phyloP scores from a whole-genome alignment of 768 basidiomycete genomes.

The Neoboletus magnificus region DNA sequence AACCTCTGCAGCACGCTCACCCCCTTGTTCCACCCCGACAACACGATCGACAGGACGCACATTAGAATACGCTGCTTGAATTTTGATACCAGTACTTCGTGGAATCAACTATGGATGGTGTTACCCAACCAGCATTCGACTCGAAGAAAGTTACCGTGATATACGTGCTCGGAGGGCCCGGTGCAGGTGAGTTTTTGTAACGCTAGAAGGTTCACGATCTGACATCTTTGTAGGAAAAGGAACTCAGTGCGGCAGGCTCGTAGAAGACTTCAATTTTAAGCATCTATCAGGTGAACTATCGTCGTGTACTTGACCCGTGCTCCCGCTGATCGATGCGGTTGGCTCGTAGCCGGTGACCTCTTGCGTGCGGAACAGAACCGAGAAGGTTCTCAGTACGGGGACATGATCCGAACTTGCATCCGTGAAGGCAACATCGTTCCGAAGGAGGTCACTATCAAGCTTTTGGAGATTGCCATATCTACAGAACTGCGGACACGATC shows the following conservation, averaged over 20 bases:
- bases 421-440: conserved; percentile 92
- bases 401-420: conserved; percentile 85
- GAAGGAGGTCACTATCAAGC: conserved; percentile 94
- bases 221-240: conserved; percentile 70
- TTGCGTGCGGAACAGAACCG: conserved; percentile 91
- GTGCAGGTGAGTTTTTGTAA: conserved; percentile 63
- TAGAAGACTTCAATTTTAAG: conserved; percentile 80
- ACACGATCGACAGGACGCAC: conserved; percentile 17
- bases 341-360: conserved; percentile 83
- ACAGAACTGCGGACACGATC: conserved; percentile 47
- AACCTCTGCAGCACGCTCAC: conserved; percentile 59
- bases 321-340: conserved; percentile 6
- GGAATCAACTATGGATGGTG: conserved; percentile 10
- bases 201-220: conserved; percentile 5
- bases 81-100: conserved; percentile 9
- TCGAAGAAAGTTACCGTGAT: conserved; percentile 75
- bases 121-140: conserved; percentile 50
- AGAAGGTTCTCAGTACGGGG: conserved; percentile 77
- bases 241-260: conserved; percentile 86
- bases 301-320: not conserved
- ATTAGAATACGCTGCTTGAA: conserved; percentile 2
- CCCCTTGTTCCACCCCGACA: conserved; percentile 64
- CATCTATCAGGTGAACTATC: conserved; percentile 80
- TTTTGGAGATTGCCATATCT: conserved; percentile 90
- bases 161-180: conserved; percentile 96